A percentile compares a stretch with the other conserved stretches of the same genome.
Evolutionary conservation across 1,139 yeast species (phyloP).

Genomic region (Chernovozyma sophiae-reginae): DNA sequence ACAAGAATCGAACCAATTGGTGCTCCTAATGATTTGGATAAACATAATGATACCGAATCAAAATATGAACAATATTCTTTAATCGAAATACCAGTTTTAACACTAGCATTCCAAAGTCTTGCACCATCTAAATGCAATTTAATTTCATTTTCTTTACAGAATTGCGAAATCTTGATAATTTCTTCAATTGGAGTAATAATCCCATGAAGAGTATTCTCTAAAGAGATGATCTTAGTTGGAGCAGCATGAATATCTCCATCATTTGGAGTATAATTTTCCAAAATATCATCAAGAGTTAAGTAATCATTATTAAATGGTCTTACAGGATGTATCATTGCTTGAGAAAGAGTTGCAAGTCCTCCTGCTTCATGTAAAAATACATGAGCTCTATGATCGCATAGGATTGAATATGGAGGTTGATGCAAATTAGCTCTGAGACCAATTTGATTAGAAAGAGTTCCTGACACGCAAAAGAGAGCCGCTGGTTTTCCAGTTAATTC

Average conservation of each 20-base stretch:
- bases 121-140: constrained; percentile 91
- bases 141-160: constrained; percentile 63
- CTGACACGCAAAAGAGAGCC: constrained; percentile 81
- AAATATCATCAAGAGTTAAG: constrained; percentile 76
- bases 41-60: constrained; percentile 85
- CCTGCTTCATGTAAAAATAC: constrained; percentile 42
- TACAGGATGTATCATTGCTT: constrained; percentile 86
- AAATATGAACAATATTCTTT: constrained; percentile 72
- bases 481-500: constrained; percentile 76
- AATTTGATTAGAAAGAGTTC: constrained; percentile 87
- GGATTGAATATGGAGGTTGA: constrained; percentile 83
- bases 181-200: constrained; percentile 79
- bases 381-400: constrained; percentile 65
- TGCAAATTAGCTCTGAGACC: constrained; percentile 71
- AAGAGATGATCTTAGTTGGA: constrained; percentile 78
- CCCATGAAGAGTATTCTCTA: constrained; percentile 89
- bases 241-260: constrained; percentile 87
- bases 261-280: constrained; percentile 61
- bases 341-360: constrained; percentile 42
- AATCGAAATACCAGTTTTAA: constrained; percentile 66
- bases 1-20: constrained; percentile 91
- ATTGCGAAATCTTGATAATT: constrained; percentile 64
- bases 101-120: constrained; percentile 88
- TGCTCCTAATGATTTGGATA: constrained; percentile 90
- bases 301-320: constrained; percentile 69